phyloP scores from a whole-genome alignment of 371 early-diverging fungal species.

The Capillidium heterosporum region DNA sequence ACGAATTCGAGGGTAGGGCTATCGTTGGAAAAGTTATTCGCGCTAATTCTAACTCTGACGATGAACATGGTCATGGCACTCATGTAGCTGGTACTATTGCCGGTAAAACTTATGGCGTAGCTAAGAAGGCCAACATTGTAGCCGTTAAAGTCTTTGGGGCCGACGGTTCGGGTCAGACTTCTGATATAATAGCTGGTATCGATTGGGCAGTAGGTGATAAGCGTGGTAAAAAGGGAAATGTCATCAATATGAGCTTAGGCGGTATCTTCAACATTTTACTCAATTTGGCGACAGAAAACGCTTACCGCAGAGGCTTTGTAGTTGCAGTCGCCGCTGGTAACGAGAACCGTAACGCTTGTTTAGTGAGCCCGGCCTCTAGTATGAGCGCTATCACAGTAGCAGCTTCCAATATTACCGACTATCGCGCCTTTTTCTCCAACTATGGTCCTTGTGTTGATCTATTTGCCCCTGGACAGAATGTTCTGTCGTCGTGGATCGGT shows the following conservation, averaged over 20 bases:
- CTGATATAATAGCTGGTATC: slow-evolving; percentile 14
- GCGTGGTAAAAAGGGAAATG: slow-evolving; percentile 1
- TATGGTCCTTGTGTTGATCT: slow-evolving; percentile 64
- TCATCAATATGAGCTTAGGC: background rate
- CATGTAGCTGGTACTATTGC: slow-evolving; percentile 60
- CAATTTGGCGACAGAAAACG: background rate
- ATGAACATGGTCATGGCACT: slow-evolving; percentile 35
- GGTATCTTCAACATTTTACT: background rate
- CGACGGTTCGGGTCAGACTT: slow-evolving; percentile 6
- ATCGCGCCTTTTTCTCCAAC: slow-evolving; percentile 52
- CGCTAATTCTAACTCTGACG: slow-evolving; percentile 12
- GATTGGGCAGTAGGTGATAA: slow-evolving; percentile 13
- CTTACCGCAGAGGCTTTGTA: slow-evolving; percentile 22
- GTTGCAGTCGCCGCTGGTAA: slow-evolving; percentile 39
- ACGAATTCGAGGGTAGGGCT: slow-evolving; percentile 61
- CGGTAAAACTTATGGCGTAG: slow-evolving; percentile 48
- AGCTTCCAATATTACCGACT: slow-evolving; percentile 53
- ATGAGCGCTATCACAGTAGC: slow-evolving; percentile 75
- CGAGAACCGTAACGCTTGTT: slow-evolving; percentile 58
- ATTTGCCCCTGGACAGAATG: slow-evolving; percentile 34
- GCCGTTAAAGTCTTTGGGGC: slow-evolving; percentile 32
- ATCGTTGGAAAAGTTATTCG: slow-evolving; percentile 19
- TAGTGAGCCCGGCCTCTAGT: slow-evolving; percentile 66
- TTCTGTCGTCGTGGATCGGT: background rate
- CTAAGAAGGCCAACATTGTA: slow-evolving; percentile 46